These are phyloP conservation scores for Phytopythium montanum DNA, from an alignment of 352 stramenopile species.

Conservation along the genomic window DNA sequence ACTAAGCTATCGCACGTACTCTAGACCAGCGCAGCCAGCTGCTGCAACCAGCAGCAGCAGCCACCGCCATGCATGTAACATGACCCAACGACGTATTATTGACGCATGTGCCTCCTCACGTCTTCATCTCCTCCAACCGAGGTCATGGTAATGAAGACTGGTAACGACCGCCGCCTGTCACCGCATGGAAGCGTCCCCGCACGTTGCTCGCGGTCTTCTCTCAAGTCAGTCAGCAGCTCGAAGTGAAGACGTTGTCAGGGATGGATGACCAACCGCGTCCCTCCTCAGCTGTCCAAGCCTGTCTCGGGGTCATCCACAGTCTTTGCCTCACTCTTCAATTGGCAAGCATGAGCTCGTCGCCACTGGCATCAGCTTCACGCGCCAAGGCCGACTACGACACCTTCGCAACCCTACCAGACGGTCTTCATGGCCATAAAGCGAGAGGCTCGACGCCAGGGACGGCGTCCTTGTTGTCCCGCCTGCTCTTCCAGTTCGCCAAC, in stretches of 20 bases:
- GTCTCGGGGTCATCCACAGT: too few species aligned
- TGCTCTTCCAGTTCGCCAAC: slow-evolving; percentile 28
- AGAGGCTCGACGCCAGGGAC: neutral
- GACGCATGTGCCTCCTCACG: neutral
- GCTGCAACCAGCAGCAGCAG: neutral
- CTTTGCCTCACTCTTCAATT: neutral
- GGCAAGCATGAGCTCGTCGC: neutral
- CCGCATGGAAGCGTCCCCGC: neutral
- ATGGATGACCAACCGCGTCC: too few species aligned
- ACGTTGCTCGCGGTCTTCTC: neutral
- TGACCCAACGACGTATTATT: slow-evolving; percentile 5
- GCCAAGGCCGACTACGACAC: neutral
- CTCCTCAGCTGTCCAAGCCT: neutral
- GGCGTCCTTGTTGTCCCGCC: slow-evolving; percentile 14
- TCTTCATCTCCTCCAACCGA: neutral
- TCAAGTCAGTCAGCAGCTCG: neutral
- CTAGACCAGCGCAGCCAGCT: slow-evolving; percentile 5
- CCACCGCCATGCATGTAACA: slow-evolving; percentile 8
- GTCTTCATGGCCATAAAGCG: neutral
- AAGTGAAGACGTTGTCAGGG: neutral
- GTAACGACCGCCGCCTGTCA: neutral
- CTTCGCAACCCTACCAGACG: neutral
- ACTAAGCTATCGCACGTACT: slow-evolving; percentile 9
- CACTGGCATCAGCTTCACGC: neutral
- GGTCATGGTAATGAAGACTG: too few species aligned